Percentiles rank a stretch among this genome's conserved stretches.
phyloP scores from a whole-genome alignment of 352 stramenopile species.

The Phytophthora palmivora region DNA sequence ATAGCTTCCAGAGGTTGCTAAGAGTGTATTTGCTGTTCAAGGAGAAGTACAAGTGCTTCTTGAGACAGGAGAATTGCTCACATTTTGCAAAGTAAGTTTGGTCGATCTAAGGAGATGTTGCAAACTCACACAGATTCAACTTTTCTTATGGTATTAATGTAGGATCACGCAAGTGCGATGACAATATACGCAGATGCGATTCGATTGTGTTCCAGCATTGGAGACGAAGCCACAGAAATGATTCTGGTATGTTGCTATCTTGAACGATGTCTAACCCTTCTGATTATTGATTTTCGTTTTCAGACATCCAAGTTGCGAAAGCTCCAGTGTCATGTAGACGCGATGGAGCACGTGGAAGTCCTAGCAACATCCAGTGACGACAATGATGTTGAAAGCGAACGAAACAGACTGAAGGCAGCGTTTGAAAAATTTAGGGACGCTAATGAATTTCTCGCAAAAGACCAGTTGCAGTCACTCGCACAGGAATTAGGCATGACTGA shows the following conservation, averaged over 20 bases:
- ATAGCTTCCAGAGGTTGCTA: conserved; percentile 40
- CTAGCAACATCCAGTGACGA: conserved; percentile 32
- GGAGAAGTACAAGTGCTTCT: conserved; percentile 58
- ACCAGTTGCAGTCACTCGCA: conserved; percentile 46
- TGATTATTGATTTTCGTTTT: not conserved
- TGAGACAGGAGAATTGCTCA: conserved; percentile 52
- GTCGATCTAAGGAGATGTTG: too few species aligned
- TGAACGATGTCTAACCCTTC: not conserved
- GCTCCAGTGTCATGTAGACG: conserved; percentile 47
- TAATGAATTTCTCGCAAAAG: conserved; percentile 30
- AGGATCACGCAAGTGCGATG: conserved; percentile 48
- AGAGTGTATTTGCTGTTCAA: conserved; percentile 34
- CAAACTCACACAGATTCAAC: not conserved
- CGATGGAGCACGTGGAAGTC: conserved; percentile 31
- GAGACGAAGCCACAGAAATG: conserved; percentile 56
- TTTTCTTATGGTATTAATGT: not conserved
- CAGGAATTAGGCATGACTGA: conserved; percentile 38
- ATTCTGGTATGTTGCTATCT: conserved; percentile 37
- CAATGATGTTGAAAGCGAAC: conserved; percentile 24
- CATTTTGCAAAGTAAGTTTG: conserved; percentile 35
- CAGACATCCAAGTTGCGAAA: conserved; percentile 52
- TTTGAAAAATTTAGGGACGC: conserved; percentile 38
- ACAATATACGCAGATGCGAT: conserved; percentile 47
- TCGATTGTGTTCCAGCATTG: conserved; percentile 49
- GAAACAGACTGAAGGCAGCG: conserved; percentile 32